Conservation (phyloP, 495 filamentous ascomycete genomes). For the Aspergillus sclerotioniger region DNA sequence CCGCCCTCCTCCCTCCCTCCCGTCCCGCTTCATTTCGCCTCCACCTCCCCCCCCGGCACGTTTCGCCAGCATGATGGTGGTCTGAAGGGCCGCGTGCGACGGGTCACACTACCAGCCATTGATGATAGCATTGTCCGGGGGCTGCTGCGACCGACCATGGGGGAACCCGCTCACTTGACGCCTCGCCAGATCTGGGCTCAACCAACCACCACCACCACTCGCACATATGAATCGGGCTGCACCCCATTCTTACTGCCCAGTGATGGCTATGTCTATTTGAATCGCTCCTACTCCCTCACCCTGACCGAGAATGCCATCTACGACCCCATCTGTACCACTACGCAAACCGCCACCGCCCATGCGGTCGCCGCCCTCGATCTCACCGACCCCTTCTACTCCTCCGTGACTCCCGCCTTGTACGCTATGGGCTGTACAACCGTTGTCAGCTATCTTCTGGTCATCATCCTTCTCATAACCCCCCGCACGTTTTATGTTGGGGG, state of each 20-base stretch:
- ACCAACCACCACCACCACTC: slow-evolving; percentile 42
- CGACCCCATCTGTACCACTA: slow-evolving; percentile 58
- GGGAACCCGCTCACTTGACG: slow-evolving; percentile 33
- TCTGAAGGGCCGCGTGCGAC: slow-evolving; percentile 6
- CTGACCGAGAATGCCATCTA: slow-evolving; percentile 62
- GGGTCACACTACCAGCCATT: slow-evolving; percentile 2
- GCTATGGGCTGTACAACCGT: slow-evolving; percentile 88
- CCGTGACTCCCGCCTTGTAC: slow-evolving; percentile 85
- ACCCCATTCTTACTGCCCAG: slow-evolving; percentile 62
- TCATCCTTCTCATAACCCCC: slow-evolving; percentile 90
- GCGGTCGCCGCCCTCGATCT: slow-evolving; percentile 54
- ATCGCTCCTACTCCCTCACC: slow-evolving; percentile 55
- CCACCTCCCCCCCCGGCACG: too few relatives aligned
- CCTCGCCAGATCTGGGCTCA: slow-evolving; percentile 55
- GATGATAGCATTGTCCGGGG: slow-evolving; percentile 12
- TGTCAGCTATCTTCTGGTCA: slow-evolving; percentile 88
- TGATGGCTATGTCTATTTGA: slow-evolving; percentile 55
- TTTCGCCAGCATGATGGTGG: slow-evolving; percentile 6
- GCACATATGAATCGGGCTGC: slow-evolving; percentile 47
- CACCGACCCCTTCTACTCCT: slow-evolving; percentile 87
- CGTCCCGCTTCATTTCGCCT: too few relatives aligned
- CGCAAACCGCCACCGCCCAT: slow-evolving; percentile 25
- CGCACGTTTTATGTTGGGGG: slow-evolving; percentile 86
- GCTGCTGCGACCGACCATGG: slow-evolving; percentile 34
- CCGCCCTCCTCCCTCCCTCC: too few relatives aligned